A percentile compares a stretch with the other conserved stretches of the same genome.
Evolutionary conservation across 2,329 filamentous ascomycete genomes (phyloP).

Genomic region (Ascosphaera aggregata): DNA sequence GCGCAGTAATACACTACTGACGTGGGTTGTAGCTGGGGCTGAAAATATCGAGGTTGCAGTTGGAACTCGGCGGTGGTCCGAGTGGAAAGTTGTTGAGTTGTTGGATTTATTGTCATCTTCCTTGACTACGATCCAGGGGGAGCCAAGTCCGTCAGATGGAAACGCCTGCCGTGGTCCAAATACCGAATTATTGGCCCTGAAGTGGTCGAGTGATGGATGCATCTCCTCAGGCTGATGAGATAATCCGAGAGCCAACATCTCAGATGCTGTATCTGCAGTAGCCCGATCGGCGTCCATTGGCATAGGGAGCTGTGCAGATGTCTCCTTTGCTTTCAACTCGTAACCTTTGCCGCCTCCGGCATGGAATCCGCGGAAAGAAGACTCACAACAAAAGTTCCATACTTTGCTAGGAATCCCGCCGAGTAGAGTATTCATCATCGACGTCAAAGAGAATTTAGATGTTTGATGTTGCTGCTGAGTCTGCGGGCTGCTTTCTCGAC

Average conservation of each 20-base stretch:
- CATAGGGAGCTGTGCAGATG: no score
- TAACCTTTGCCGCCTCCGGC: slow-evolving; percentile 63
- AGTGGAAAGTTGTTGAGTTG: slow-evolving; percentile 6
- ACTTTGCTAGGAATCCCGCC: slow-evolving; percentile 38
- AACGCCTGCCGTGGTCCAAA: slow-evolving; percentile 20
- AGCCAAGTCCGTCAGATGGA: slow-evolving; percentile 29
- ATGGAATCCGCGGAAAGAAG: slow-evolving; percentile 60
- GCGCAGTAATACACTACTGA: not conserved
- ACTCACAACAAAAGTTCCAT: slow-evolving; percentile 56
- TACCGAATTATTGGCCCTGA: not conserved
- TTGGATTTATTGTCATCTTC: slow-evolving; percentile 4
- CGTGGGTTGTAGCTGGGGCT: slow-evolving; percentile 5
- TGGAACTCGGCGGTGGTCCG: slow-evolving; percentile 7
- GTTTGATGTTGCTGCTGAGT: not conserved
- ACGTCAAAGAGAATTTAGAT: slow-evolving; percentile 15
- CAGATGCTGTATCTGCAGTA: not conserved
- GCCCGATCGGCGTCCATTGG: no score
- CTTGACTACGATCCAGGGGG: slow-evolving; percentile 48
- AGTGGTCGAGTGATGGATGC: not conserved
- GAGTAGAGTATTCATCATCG: slow-evolving; percentile 18
- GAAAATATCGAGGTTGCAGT: slow-evolving; percentile 8
- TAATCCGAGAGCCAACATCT: no score
- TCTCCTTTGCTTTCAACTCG: slow-evolving; percentile 20
- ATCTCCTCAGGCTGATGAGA: no score
- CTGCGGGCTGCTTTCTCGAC: no score